Percentiles rank a stretch among this genome's conserved stretches.
phyloP scores from a whole-genome alignment of 2,329 filamentous ascomycete genomes.

The Nothomitra cinnamomea region DNA sequence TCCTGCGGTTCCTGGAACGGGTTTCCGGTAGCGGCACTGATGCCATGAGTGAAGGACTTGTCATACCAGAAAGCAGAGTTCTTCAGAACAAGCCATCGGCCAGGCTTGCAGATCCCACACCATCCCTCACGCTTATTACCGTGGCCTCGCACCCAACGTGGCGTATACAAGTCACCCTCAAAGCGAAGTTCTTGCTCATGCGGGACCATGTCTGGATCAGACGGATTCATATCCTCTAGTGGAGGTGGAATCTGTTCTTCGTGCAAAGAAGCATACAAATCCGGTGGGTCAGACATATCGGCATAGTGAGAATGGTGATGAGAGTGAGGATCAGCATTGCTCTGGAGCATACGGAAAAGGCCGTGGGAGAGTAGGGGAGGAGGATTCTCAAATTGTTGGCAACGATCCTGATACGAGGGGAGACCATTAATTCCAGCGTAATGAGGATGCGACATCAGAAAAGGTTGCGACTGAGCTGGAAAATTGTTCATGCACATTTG shows the following conservation, averaged over 20 bases:
- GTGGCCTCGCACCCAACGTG: conserved; percentile 67
- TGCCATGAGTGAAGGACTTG: conserved; percentile 77
- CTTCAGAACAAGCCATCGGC: conserved; percentile 73
- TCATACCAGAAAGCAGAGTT: conserved; percentile 91
- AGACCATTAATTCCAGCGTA: conserved; percentile 35
- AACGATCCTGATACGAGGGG: conserved; percentile 32
- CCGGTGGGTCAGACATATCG: conserved; percentile 57
- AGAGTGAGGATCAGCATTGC: conserved; percentile 52
- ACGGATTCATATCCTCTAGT: conserved; percentile 65
- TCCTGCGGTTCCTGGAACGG: conserved; percentile 64
- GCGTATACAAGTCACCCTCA: conserved; percentile 67
- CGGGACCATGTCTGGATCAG: conserved; percentile 56
- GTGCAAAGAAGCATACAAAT: conserved; percentile 57
- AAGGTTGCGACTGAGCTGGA: conserved; percentile 37
- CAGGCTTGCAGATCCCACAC: conserved; percentile 78
- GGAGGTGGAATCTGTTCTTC: conserved; percentile 60
- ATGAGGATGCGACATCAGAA: conserved; percentile 35
- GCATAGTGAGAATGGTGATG: conserved; percentile 47
- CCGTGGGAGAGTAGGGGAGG: conserved; percentile 48
- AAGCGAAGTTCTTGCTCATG: conserved; percentile 68
- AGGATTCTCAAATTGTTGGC: conserved; percentile 38
- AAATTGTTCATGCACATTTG: conserved; percentile 39
- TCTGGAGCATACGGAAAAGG: conserved; percentile 56
- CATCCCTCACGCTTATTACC: conserved; percentile 79
- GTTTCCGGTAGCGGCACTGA: conserved; percentile 64